Base-by-base conservation (phyloP, 768 basidiomycete genomes). In the Lactarius sp. region DNA sequence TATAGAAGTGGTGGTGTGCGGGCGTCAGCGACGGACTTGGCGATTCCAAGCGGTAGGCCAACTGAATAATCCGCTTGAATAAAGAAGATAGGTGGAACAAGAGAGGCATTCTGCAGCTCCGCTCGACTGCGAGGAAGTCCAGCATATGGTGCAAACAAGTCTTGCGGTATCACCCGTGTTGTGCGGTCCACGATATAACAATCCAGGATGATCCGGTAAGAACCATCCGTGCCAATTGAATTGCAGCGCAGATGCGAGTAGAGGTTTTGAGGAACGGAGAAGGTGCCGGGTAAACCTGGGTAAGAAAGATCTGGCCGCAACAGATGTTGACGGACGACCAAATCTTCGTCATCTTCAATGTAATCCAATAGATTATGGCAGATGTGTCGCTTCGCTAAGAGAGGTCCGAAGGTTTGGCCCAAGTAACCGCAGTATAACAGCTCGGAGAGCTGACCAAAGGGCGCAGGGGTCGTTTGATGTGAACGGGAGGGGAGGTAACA, bases 201-300 rank as follows among this genome's bases (percentile, higher is more conserved):
- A 46, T 65, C 64, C 3, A 65, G 34, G 4, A 65, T 52, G 50
- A 65, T 65, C 5, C 64, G 39, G 22, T 18, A 27, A 39, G 64
- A 34, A 18, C 14, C 7, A 33, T 65, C 64, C 3, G 41, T 59
- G 8, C 49, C 64, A 8, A 65, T n/a, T 8, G 64, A 50, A 39
- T 65, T 65, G 49, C 59, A 60, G 9, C 41, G 64, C 6, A 65
- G 49, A 56, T 65, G 50, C 14, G 59, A 18, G 47, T 65, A 65
- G n/a, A 60, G 53, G 49, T 14, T 20, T 10, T 65, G 44, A 20
- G 59, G 16, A 14, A 65, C 52, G 18, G 64, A 60, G 31, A 60
- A 65, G 34, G 64, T 60, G 16, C 52, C 33, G 7, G 64, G 64
- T 50, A 64, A 44, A 33, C 64, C 64, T 13, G 42, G 39, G 31